Base-by-base conservation (phyloP, 495 filamentous ascomycete species). In the Viridothelium virens region DNA sequence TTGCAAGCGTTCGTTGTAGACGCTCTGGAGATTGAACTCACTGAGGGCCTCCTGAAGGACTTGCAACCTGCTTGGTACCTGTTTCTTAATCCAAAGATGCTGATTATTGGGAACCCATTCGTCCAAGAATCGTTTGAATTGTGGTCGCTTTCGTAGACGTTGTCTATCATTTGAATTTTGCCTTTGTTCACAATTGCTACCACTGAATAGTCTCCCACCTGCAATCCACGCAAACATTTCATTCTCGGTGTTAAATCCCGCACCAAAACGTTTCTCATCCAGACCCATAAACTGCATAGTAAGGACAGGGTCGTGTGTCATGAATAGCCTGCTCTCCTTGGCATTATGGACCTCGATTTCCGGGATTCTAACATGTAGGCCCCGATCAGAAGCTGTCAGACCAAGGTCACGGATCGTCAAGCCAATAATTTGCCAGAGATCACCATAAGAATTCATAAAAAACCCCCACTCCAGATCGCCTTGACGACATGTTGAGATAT, bases 361-460 rank as follows among this genome's bases (percentile, higher is more conserved):
- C 16, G 80, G 78, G 46, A 89, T 81, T 1, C 86, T 80, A 1
- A 91, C 64, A 70, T 82, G 81, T 25, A 91, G 67, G 4, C 84
- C 87, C 0, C 67, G 68, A 65, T 87, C 79, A 68, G 85, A 88
- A 47, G 83, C 77, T 0, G 84, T 88, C 31, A 91, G 78, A 11
- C 89, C 87, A 38, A 84, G 83, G 0, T 79, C 80, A 6, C 86
- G 78, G 18, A 88, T 83, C 14, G 76, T 84, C 38, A 79, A 76
- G 0, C 88, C 87, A 0, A 91, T 69, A 1, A 91, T 77, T 56
- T 85, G 86, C 83, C 83, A 85, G 0, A 91, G 69, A 64, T 90
- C 89, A 39, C 87, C 84, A 62, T 90, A 85, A 1, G 81, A 80
- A 11, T 83, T 74, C 69, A 83, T 84, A 73, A 89, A 88, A 36